A percentile compares a stretch with the other conserved stretches of the same genome.
phyloP scores from a whole-genome alignment of 2,329 filamentous ascomycete species.

The Shiraia bambusicola region DNA sequence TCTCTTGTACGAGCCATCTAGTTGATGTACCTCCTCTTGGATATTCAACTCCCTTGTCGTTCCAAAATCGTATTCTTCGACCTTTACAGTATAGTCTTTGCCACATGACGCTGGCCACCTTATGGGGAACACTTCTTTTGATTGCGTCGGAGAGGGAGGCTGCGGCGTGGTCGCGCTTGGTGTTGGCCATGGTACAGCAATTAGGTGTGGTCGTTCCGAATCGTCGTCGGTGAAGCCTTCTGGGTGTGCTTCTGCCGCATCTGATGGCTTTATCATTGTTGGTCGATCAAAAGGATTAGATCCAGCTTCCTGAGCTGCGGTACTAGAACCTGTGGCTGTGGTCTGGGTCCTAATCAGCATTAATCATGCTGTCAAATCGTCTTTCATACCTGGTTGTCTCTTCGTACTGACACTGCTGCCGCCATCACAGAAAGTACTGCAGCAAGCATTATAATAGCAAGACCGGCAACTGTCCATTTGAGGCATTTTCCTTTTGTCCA shows the following conservation, averaged over 20 bases:
- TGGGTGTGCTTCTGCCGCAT: constrained; percentile 7
- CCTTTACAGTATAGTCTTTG: constrained; percentile 37
- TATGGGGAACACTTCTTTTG: constrained; percentile 34
- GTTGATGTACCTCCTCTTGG: constrained; percentile 33
- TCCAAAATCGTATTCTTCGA: constrained; percentile 33
- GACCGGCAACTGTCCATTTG: constrained; percentile 21
- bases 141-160: constrained; percentile 12
- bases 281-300: constrained; percentile 1
- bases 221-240: constrained; percentile 19
- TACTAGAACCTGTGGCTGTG: neutral
- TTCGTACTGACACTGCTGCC: constrained; percentile 15
- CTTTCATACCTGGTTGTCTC: constrained; percentile 22
- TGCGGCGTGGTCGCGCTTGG: constrained; percentile 14
- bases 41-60: constrained; percentile 25
- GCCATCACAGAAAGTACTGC: constrained; percentile 25
- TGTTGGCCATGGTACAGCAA: constrained; percentile 18
- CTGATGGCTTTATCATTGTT: constrained; percentile 3
- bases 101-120: constrained; percentile 40
- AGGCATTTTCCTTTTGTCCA: constrained; percentile 25
- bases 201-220: constrained; percentile 10
- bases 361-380: neutral
- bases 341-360: constrained; percentile 10
- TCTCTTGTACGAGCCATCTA: constrained; percentile 35
- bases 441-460: constrained; percentile 26
- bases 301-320: constrained; percentile 17